Evolutionary conservation across 371 early-diverging fungal genomes (phyloP).

Genomic region (Smittium mucronatum): DNA sequence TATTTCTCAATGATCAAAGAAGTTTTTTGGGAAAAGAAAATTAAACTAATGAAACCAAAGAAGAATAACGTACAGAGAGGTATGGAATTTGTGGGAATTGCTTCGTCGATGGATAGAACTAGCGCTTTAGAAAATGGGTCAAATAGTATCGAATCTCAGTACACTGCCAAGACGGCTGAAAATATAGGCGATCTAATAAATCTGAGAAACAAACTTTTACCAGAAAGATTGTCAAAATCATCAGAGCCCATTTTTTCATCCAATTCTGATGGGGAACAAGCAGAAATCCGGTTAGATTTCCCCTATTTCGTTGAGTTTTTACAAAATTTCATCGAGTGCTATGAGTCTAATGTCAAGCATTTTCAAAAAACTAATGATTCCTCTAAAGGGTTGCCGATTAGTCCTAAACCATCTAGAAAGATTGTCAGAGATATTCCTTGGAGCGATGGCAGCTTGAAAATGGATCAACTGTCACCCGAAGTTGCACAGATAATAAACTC

Average conservation of each 20-base stretch:
- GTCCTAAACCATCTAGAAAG: not conserved
- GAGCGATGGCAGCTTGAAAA: not conserved
- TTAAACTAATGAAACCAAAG: not conserved
- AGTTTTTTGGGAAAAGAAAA: not conserved
- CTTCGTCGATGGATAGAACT: not conserved
- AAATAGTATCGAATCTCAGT: not conserved
- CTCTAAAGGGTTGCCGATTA: not conserved
- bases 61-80: not conserved
- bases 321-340: not conserved
- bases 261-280: not conserved
- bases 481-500: not conserved
- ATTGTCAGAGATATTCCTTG: not conserved
- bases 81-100: not conserved
- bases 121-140: not conserved
- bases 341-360: not conserved
- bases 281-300: not conserved
- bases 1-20: not conserved
- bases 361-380: not conserved
- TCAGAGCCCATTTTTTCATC: too few species aligned
- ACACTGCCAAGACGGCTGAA: not conserved
- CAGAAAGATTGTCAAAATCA: too few species aligned
- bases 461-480: not conserved
- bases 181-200: not conserved
- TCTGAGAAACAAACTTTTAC: not conserved
- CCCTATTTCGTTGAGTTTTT: not conserved